These are phyloP conservation scores for Salix exigua DNA, from an alignment of 345 rosid species.

Conservation along the genomic window DNA sequence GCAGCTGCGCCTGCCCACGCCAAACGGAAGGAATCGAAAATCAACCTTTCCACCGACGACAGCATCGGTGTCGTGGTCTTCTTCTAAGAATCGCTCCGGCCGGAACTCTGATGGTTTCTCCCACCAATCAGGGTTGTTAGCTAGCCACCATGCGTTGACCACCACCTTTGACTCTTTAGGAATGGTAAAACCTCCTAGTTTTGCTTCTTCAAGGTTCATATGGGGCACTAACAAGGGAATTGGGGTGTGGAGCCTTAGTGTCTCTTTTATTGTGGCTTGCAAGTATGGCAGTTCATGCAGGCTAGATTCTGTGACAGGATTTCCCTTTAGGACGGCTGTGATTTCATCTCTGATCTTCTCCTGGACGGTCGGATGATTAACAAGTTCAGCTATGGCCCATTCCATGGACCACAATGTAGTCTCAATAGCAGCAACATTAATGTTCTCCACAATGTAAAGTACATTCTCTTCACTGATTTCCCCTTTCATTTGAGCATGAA, in stretches of 20 bases:
- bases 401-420: conserved; percentile 71
- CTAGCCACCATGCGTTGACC: conserved; percentile 68
- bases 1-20: conserved; percentile 59
- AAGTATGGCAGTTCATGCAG: conserved; percentile 41
- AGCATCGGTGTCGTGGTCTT: conserved; percentile 38
- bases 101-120: conserved; percentile 43
- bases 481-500: conserved; percentile 55
- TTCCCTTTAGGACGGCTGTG: conserved; percentile 27
- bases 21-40: conserved; percentile 55
- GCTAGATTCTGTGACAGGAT: conserved; percentile 40
- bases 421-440: conserved; percentile 67
- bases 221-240: conserved; percentile 63
- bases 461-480: conserved; percentile 59
- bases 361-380: conserved; percentile 50
- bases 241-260: conserved; percentile 51
- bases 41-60: conserved; percentile 54
- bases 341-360: conserved; percentile 47
- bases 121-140: conserved; percentile 60
- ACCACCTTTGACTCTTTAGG: conserved; percentile 60
- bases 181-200: conserved; percentile 47
- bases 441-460: conserved; percentile 65
- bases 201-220: conserved; percentile 62
- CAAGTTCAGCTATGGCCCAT: conserved; percentile 68
- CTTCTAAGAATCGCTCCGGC: conserved; percentile 57
- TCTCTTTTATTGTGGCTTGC: conserved; percentile 57